Evolutionary conservation across 1,284 basidiomycete species (phyloP), one percentile per base, ranked within the genome.

Genomic region (Fomitiporia mediterranea): DNA sequence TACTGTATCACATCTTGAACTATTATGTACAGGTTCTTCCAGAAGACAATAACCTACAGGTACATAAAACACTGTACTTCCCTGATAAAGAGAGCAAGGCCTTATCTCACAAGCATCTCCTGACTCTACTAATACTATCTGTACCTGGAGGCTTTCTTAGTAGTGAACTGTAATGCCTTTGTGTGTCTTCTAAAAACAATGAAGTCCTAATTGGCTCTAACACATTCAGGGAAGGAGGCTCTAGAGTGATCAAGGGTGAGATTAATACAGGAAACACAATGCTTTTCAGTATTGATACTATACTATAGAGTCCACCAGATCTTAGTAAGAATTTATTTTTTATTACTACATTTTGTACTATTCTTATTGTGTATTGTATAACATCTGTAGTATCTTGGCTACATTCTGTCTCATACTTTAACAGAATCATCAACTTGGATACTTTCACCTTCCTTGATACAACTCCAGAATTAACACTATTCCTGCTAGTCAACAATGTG

Each of bases 1-100:
- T 99, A 47, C 87, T 98, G 64, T 99, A 99, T 68, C 97, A 99
- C 70, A 72, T 98, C 42, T 76, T 99, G 61, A 98, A 99, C 72
- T 87, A 86, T 68, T 84, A 91, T 1, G 69, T 97, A 13, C 67
- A 76, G 15, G 65, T 65, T 25, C 65, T 81, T 35, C 81, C 83
- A 7, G 60, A 64, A 27, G 67, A 73, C 4, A 62, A 72, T 44
- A 70, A 62, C 52, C 55, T 74, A 3, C 68, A 72, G 34, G 73
- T 77, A 11, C 75, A 82, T 69, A 65, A 75, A 62, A 93, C 91
- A 0, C 74, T 92, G 2, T 84, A 87, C 61, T 94, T 77, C 70
- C 90, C 91, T 32, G 76, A 75, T 53, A 72, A 74, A 57, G 74
- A 77, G 35, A 60, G 73, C 9, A 75, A 83, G 55, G 75, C 79